These are phyloP conservation scores for Termitomyces sp. DNA, from an alignment of 768 basidiomycete genomes.

Conservation along the genomic window DNA sequence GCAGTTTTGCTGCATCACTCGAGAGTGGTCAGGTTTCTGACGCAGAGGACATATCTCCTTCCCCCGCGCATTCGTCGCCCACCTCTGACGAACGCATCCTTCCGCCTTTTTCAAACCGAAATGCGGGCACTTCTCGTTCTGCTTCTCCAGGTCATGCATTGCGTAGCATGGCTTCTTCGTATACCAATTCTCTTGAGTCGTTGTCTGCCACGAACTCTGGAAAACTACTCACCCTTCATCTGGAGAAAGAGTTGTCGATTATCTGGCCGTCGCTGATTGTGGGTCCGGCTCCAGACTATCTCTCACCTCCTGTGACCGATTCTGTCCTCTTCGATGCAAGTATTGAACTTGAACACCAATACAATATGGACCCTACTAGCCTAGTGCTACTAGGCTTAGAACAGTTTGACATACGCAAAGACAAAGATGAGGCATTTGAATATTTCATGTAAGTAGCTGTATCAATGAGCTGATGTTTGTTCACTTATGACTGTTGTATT, in stretches of 20 bases:
- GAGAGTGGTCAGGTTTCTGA: conserved; percentile 73
- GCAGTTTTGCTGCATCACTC: conserved; percentile 78
- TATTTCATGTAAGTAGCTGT: conserved; percentile 58
- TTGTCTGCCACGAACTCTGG: conserved; percentile 52
- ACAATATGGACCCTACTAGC: conserved; percentile 86
- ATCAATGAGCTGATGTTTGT: not conserved
- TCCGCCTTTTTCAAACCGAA: conserved; percentile 23
- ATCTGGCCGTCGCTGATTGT: conserved; percentile 82
- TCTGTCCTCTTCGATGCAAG: conserved; percentile 48
- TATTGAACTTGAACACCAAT: conserved; percentile 53
- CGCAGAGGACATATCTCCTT: conserved; percentile 54
- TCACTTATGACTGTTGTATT: conserved; percentile 1
- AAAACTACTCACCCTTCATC: conserved; percentile 69
- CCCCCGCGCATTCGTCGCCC: conserved; percentile 61
- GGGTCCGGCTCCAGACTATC: conserved; percentile 61
- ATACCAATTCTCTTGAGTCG: conserved; percentile 70
- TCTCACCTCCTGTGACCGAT: conserved; percentile 47
- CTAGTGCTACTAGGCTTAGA: conserved; percentile 68
- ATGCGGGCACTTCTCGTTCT: conserved; percentile 39
- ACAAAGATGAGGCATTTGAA: conserved; percentile 76
- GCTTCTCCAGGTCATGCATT: conserved; percentile 52
- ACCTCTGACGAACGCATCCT: conserved; percentile 45
- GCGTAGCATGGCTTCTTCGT: conserved; percentile 61
- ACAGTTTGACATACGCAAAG: conserved; percentile 66
- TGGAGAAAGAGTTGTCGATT: conserved; percentile 73